Evolutionary conservation across 2,329 filamentous ascomycete species (phyloP).

Genomic region (Colletotrichum paranaense): DNA sequence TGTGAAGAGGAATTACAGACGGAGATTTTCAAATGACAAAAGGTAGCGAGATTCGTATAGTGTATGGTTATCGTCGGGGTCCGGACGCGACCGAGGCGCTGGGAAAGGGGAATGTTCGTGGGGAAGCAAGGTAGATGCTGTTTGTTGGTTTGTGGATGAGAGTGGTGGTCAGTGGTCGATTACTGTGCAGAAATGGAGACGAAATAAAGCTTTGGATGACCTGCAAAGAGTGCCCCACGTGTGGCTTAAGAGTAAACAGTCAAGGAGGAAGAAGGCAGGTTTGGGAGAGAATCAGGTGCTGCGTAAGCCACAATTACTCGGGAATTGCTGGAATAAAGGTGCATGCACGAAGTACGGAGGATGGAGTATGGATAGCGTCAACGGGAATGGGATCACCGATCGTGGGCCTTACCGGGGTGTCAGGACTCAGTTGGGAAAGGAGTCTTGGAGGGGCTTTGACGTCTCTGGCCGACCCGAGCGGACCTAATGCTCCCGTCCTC

Average conservation of each 20-base stretch:
- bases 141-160: not conserved
- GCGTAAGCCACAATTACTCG: slow-evolving; percentile 1
- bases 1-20: not conserved
- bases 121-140: slow-evolving; percentile 28
- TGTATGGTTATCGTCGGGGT: not conserved
- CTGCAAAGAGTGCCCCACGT: not conserved
- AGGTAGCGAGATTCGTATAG: not conserved
- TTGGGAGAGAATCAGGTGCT: not conserved
- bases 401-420: not conserved
- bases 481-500: slow-evolving; percentile 26
- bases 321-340: not conserved
- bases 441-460: slow-evolving; percentile 16
- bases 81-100: slow-evolving; percentile 4
- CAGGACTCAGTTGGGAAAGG: not conserved
- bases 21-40: not conserved
- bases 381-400: not conserved
- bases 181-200: slow-evolving; percentile 13
- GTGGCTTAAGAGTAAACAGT: slow-evolving; percentile 15
- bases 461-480: slow-evolving; percentile 8
- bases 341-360: not conserved
- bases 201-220: not conserved
- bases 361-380: slow-evolving; percentile 2
- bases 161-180: not conserved
- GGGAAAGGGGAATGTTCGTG: slow-evolving; percentile 3
- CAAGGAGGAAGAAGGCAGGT: not conserved